Base-by-base conservation (phyloP, 2,329 filamentous ascomycete genomes). In the Fusarium siculi region DNA sequence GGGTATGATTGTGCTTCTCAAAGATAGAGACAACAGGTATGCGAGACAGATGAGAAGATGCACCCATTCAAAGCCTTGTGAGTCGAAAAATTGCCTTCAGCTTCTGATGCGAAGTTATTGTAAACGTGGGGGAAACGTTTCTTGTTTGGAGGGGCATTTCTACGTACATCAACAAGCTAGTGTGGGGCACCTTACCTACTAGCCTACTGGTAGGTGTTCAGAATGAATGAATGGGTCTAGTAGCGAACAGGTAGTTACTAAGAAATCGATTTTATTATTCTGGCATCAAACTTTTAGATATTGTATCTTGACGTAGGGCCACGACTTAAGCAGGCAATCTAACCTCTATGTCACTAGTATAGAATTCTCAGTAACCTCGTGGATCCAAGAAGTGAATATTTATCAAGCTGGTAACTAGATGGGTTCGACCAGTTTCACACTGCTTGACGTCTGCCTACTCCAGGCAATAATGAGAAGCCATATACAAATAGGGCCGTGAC, bases 61-160 rank as follows among this genome's bases (percentile, higher is more conserved):
- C 63, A 32, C 9, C 21, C 32, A 30, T 34, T n/a, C n/a, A 42
- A 53, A 46, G 56, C 34, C 52, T 42, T 63, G 63, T 32, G 49
- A 44, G 54, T 73, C 30, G 58, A 57, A 65, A 57, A 57, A 65
- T 69, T 70, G 63, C 62, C 54, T 50, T 68, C 55, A 64, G 63
- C 53, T 54, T 65, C 50, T 65, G 49, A 39, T 49, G 60, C 30
- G 54, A 67, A 58, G 37, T 39, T 72, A 44, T 64, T 68, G 68
- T 62, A 63, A 72, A 71, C 67, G 68, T 72, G 67, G 67, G 59
- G 63, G 61, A 49, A 60, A 39, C 40, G 32, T 44, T 54, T 52
- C 55, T 56, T 49, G 43, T 36, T 49, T 73, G 71, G 71, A 74
- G 71, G 71, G 71, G 67, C 44, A 64, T 43, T 55, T 66, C 21